Base-by-base conservation (phyloP, 495 filamentous ascomycete species). In the Aspergillus heteromorphus region DNA sequence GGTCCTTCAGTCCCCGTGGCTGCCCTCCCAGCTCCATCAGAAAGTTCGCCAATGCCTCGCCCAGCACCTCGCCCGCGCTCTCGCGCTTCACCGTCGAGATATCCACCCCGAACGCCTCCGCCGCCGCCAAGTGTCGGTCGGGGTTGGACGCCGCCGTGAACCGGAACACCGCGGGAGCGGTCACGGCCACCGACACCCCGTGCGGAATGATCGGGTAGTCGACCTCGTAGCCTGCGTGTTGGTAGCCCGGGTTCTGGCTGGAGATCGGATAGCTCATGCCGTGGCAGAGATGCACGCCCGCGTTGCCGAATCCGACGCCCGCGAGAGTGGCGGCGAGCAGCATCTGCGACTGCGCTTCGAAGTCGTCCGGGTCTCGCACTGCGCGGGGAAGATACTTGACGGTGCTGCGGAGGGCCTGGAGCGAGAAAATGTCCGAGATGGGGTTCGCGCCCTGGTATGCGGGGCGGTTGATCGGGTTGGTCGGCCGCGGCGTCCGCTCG, bases 361-460 rank as follows among this genome's bases (percentile, higher is more conserved):
- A 73, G 70, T 97, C 95, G 6, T 95, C 91, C 0, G 91, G 91
- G 58, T 98, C 90, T 31, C 79, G 81, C 9, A 91, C 87, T 2
- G 90, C 85, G 43, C 92, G 82, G 1, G 91, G 93, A 0, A 98
- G 85, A 67, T 96, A 97, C 65, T 96, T 90, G 38, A 95, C 81
- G 0, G 89, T 92, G 66, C 78, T 77, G 30, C 83, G 76, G 2
- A 98, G 80, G 2, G 92, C 89, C 51, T 86, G 83, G 13, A 97
- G 78, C 20, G 87, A 91, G 75, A 98, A 98, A 53, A 98, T 89
- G 64, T 98, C 93, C 18, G 87, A 92, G 45, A 98, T 97, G 2
- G 93, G 93, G 67, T 98, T 98, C 6, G 93, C 91, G 40, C 93
- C 93, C 64, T 98, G 93, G 64, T 98, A 98, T 2, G 93, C 91